Evolutionary conservation across 2,329 filamentous ascomycete species (phyloP), one percentile per base, ranked within the genome.

Genomic region (Waltergamsia citrina): DNA sequence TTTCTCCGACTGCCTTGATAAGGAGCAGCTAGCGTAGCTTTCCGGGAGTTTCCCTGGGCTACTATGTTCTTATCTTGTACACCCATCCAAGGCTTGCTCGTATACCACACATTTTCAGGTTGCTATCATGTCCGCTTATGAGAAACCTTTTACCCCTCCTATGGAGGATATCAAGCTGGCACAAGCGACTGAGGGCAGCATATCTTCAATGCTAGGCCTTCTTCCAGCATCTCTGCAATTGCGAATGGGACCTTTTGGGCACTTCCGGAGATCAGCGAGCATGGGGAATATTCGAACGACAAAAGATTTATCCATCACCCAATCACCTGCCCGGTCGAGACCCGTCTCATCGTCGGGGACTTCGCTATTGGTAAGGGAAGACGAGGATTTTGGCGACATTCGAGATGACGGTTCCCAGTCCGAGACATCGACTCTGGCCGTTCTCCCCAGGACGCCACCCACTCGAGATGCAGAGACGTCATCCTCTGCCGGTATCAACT

Each of bases 161-260:
- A 44, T 52, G 3, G 47, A 49, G 19, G 49, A 53, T 33, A 39
- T 52, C 33, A 47, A 51, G 26, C 43, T 53, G 38, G 53, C 54
- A 11, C 49, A 51, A 28, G 47, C 49, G 33, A 50, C 46, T n/a
- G 46, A 52, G 34, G 52, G 51, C 33, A 48, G 52, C 33, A 53
- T 63, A 29, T 69, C 67, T 16, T 64, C 65, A 38, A 56, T 76
- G 12, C 71, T 69, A 48, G 60, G 63, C 6, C 62, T 76, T 37
- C 62, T 77, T 7, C 71, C 73, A 4, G 55, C 59, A 2, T 59
- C 69, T 5, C 55, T 78, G 5, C 66, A 69, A 44, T 66, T 59
- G 23, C 59, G 65, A 37, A 56, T 76, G 16, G 65, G 67, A 4
- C 61, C 60, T 6, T 55, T 77, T 7, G 62, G 63, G 20, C 72